These are phyloP conservation scores for Fomitopsis schrenkii DNA, from an alignment of 1,284 basidiomycete species.

Conservation along the genomic window DNA sequence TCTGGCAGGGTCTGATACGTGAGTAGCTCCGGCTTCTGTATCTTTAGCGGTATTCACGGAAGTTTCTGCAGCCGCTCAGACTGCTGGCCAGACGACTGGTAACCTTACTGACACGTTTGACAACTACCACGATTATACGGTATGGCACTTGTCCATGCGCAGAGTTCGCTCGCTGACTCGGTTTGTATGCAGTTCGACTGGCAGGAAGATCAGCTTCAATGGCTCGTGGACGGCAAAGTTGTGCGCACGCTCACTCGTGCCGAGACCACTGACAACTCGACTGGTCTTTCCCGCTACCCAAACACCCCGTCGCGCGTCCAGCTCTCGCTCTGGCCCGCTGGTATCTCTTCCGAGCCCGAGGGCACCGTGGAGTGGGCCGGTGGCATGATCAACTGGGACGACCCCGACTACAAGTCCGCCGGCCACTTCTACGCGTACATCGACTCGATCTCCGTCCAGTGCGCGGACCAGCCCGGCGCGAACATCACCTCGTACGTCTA, in stretches of 20 bases:
- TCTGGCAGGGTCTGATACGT: constrained; percentile 77
- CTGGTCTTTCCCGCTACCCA: constrained; percentile 60
- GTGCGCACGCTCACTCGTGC: constrained; percentile 62
- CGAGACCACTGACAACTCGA: constrained; percentile 40
- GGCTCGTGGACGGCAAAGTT: constrained; percentile 64
- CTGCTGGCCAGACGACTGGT: constrained; percentile 41
- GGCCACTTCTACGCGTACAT: constrained; percentile 61
- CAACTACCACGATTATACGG: constrained; percentile 77
- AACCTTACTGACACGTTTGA: constrained; percentile 56
- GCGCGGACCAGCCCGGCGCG: constrained; percentile 33
- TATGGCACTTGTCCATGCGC: constrained; percentile 27
- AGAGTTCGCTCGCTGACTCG: neutral
- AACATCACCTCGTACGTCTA: constrained; percentile 62
- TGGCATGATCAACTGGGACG: constrained; percentile 74
- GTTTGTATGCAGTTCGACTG: constrained; percentile 59
- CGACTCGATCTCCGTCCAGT: constrained; percentile 55
- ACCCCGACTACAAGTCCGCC: constrained; percentile 63
- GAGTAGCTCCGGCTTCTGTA: constrained; percentile 25
- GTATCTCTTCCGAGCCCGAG: constrained; percentile 50
- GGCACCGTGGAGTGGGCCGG: constrained; percentile 79
- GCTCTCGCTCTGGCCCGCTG: constrained; percentile 78
- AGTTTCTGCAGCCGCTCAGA: constrained; percentile 32
- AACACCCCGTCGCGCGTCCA: constrained; percentile 76
- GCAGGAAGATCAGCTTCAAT: constrained; percentile 64
- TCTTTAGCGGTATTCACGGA: neutral